Percentiles rank a stretch among this genome's conserved stretches.
Conservation (phyloP, 1,284 basidiomycete species). For the Grifola frondosa region DNA sequence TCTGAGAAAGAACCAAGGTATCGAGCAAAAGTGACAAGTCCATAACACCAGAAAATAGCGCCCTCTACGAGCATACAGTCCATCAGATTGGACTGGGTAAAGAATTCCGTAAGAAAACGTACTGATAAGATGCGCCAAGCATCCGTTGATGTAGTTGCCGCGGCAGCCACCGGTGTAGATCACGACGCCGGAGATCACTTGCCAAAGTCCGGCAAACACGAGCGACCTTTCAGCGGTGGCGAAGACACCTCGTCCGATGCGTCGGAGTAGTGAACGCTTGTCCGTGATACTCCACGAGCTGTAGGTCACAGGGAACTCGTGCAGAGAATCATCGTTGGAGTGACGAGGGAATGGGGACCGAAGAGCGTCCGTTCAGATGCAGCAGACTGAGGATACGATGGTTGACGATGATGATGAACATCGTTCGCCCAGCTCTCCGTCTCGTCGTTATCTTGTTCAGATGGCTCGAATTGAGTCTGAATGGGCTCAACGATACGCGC, state of each 20-base stretch:
- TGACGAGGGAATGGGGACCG: constrained; percentile 45
- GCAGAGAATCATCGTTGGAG: constrained; percentile 71
- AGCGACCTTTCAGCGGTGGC: constrained; percentile 60
- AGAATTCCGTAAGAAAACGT: constrained; percentile 32
- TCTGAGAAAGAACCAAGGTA: constrained; percentile 90
- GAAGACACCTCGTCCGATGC: constrained; percentile 46
- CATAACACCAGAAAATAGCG: constrained; percentile 89
- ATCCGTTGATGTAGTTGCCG: constrained; percentile 73
- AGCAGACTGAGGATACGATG: constrained; percentile 37
- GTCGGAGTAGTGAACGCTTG: constrained; percentile 32
- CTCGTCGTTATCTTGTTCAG: constrained; percentile 38
- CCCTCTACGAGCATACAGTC: constrained; percentile 56
- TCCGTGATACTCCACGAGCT: constrained; percentile 15
- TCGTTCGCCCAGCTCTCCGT: constrained; percentile 38
- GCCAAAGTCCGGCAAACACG: constrained; percentile 68
- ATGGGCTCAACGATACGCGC: constrained; percentile 26
- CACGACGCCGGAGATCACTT: constrained; percentile 68
- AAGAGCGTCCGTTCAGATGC: constrained; percentile 58
- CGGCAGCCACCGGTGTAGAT: constrained; percentile 85
- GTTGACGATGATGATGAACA: constrained; percentile 33
- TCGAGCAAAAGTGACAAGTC: constrained; percentile 84
- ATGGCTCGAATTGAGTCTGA: constrained; percentile 32
- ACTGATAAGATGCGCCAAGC: constrained; percentile 94
- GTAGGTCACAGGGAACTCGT: constrained; percentile 36
- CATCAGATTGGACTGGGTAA: constrained; percentile 7